phyloP scores from a whole-genome alignment of 345 rosid species.

The Gossypium arboreum region DNA sequence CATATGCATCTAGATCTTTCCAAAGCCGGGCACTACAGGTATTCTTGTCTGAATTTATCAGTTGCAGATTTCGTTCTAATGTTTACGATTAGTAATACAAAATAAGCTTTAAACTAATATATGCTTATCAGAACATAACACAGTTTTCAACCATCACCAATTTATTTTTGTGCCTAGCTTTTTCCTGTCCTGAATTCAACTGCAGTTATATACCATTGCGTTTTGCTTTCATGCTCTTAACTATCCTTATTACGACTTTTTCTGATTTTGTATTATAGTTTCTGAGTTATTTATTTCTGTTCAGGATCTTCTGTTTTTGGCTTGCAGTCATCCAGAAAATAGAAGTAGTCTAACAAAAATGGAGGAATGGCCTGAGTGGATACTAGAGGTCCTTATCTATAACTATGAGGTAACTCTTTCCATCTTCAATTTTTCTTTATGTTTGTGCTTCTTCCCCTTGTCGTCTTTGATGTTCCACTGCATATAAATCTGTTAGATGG shows the following conservation, averaged over 20 bases:
- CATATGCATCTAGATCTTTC: conserved; percentile 68
- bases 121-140: background rate
- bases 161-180: background rate
- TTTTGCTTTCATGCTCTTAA: conserved; percentile 17
- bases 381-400: conserved; percentile 77
- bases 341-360: conserved; percentile 77
- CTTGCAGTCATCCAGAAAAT: conserved; percentile 99
- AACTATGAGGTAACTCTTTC: conserved; percentile 69
- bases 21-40: conserved; percentile 96
- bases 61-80: background rate
- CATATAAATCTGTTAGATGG: background rate
- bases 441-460: conserved; percentile 5
- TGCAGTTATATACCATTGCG: background rate
- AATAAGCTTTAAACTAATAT: background rate
- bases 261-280: conserved; percentile 18
- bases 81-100: background rate
- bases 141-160: background rate
- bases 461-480: background rate
- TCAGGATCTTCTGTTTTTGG: conserved; percentile 99
- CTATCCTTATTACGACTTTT: background rate
- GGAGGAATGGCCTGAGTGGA: conserved; percentile 99
- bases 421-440: conserved; percentile 14
- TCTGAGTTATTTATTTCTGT: conserved; percentile 45
- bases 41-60: conserved; percentile 16
- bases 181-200: background rate